Evolutionary conservation across 768 basidiomycete genomes (phyloP).

Genomic region (Boletus rex-veris): DNA sequence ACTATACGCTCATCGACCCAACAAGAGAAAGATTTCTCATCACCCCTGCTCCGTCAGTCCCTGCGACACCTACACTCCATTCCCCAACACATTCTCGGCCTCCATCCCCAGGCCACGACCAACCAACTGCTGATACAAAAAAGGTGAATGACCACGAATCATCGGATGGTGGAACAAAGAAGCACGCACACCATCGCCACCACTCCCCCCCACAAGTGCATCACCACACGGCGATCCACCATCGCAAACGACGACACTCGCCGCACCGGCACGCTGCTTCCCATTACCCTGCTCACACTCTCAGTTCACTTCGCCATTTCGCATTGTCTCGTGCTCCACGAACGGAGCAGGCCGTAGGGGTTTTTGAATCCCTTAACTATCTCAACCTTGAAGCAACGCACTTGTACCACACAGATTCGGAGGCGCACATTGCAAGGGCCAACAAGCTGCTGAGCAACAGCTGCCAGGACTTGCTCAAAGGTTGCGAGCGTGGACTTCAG

Average conservation of each 20-base stretch:
- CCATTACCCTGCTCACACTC: conserved; percentile 30
- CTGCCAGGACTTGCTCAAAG: conserved; percentile 50
- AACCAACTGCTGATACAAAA: neutral
- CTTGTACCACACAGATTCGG: conserved; percentile 46
- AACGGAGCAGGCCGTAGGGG: conserved; percentile 58
- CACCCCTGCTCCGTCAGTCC: conserved; percentile 39
- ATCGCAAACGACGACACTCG: conserved; percentile 7
- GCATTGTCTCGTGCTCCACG: conserved; percentile 31
- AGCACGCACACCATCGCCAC: neutral
- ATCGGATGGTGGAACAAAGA: neutral
- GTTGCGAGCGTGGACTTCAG: conserved; percentile 39
- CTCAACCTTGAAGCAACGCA: conserved; percentile 59
- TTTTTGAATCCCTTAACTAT: conserved; percentile 72
- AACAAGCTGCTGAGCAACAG: conserved; percentile 46
- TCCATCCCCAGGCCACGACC: conserved; percentile 25
- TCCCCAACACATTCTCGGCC: conserved; percentile 33
- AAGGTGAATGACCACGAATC: neutral
- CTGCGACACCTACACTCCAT: conserved; percentile 32
- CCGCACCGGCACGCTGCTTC: conserved; percentile 6
- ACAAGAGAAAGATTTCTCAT: conserved; percentile 53
- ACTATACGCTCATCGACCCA: conserved; percentile 62
- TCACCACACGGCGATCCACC: conserved; percentile 1
- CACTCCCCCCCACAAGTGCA: conserved; percentile 1
- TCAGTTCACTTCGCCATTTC: conserved; percentile 38
- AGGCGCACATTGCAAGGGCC: conserved; percentile 41